Percentiles rank a stretch among this genome's conserved stretches.
Conservation (phyloP, 257 asterid genomes). For the Thymus quinquecostatus region DNA sequence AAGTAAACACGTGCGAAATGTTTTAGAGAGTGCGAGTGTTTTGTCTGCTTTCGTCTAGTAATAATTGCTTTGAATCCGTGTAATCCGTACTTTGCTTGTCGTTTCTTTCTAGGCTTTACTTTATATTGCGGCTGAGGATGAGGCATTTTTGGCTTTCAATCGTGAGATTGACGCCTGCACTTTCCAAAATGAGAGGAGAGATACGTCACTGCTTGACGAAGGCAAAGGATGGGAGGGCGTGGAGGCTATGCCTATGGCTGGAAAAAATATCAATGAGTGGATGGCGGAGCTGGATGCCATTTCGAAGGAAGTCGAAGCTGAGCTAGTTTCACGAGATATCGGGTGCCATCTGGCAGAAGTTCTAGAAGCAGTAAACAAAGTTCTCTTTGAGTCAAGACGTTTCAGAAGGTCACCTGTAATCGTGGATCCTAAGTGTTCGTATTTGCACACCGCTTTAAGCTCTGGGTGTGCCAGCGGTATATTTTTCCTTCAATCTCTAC, state of each 20-base stretch:
- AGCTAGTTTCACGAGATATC: constrained; percentile 76
- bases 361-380: constrained; percentile 81
- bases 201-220: constrained; percentile 36
- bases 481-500: constrained; percentile 13
- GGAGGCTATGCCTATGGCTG: constrained; percentile 77
- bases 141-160: constrained; percentile 68
- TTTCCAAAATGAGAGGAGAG: constrained; percentile 60
- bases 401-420: constrained; percentile 76
- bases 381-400: constrained; percentile 74
- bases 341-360: constrained; percentile 83
- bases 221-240: constrained; percentile 49
- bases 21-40: not conserved
- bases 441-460: constrained; percentile 82
- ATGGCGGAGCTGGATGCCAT: constrained; percentile 71
- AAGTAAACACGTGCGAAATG: constrained; percentile 18
- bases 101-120: constrained; percentile 65
- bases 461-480: constrained; percentile 80
- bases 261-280: constrained; percentile 78
- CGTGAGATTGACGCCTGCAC: constrained; percentile 69
- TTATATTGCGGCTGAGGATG: constrained; percentile 85
- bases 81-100: not conserved
- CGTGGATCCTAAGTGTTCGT: constrained; percentile 78
- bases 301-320: constrained; percentile 90
- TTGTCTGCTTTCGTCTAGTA: constrained; percentile 18
- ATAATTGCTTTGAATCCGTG: constrained; percentile 8